These are phyloP conservation scores for Phytophthora boehmeriae DNA, from an alignment of 352 stramenopile genomes.

Conservation along the genomic window DNA sequence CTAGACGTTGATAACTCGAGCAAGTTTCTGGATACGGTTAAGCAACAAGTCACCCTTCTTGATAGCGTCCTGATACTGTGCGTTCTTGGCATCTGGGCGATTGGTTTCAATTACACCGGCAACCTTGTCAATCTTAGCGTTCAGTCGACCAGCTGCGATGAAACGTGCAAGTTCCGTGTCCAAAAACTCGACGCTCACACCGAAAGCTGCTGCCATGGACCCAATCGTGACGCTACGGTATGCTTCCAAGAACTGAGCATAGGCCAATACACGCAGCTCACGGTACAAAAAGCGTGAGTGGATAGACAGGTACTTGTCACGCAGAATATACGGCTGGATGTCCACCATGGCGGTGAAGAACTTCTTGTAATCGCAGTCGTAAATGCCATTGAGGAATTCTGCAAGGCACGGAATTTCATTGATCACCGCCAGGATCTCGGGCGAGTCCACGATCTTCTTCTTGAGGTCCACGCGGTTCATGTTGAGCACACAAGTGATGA, in stretches of 20 bases:
- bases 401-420: constrained; percentile 78
- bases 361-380: constrained; percentile 98
- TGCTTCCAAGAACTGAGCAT: constrained; percentile 98
- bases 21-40: constrained; percentile 98
- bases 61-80: constrained; percentile 98
- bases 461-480: constrained; percentile 95
- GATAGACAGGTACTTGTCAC: constrained; percentile 94
- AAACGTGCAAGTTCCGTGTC: constrained; percentile 98
- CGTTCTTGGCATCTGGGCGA: constrained; percentile 98
- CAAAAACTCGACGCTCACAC: constrained; percentile 94
- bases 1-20: constrained; percentile 96
- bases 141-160: constrained; percentile 96
- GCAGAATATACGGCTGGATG: constrained; percentile 82
- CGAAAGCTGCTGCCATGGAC: constrained; percentile 97
- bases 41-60: constrained; percentile 99
- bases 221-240: constrained; percentile 97
- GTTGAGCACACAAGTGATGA: constrained; percentile 95
- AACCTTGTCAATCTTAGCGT: constrained; percentile 99
- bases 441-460: constrained; percentile 97
- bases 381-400: constrained; percentile 94
- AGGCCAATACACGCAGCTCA: constrained; percentile 97
- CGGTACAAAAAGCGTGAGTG: constrained; percentile 95
- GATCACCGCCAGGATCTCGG: constrained; percentile 94
- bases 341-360: constrained; percentile 95
- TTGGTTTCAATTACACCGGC: constrained; percentile 98